A percentile compares a stretch with the other conserved stretches of the same genome.
These are phyloP conservation scores for Solanum chiquidenum DNA, from an alignment of 257 asterid species.

Conservation along the genomic window DNA sequence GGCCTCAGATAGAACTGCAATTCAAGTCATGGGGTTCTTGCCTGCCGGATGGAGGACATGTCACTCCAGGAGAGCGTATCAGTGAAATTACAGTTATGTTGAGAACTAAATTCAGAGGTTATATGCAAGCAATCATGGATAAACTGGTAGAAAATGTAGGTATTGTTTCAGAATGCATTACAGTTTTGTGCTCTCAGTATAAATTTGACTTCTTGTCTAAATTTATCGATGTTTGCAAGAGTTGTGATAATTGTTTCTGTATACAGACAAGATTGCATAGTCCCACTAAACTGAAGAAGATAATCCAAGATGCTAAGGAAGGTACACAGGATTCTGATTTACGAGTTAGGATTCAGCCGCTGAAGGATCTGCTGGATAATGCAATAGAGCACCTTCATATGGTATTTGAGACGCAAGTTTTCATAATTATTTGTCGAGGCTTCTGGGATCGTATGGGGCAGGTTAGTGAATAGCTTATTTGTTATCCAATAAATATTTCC, in stretches of 20 bases:
- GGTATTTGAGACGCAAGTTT: constrained; percentile 62
- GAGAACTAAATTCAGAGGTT: constrained; percentile 70
- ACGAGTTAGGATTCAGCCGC: constrained; percentile 56
- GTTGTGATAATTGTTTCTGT: not conserved
- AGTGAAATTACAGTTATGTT: constrained; percentile 87
- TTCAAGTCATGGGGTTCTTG: constrained; percentile 77
- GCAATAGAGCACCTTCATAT: constrained; percentile 52
- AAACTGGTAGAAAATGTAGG: constrained; percentile 85
- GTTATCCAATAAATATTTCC: not conserved
- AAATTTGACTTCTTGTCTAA: not conserved
- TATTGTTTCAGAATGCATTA: not conserved
- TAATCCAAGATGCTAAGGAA: constrained; percentile 74
- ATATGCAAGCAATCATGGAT: constrained; percentile 67
- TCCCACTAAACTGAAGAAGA: constrained; percentile 69
- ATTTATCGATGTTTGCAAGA: not conserved
- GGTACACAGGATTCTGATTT: constrained; percentile 59
- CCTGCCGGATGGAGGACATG: constrained; percentile 56
- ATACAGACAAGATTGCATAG: constrained; percentile 67
- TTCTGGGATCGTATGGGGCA: constrained; percentile 98
- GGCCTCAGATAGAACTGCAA: constrained; percentile 63
- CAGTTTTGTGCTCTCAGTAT: not conserved
- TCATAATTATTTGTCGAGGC: constrained; percentile 61
- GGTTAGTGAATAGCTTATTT: constrained; percentile 19
- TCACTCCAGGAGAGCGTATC: constrained; percentile 61
- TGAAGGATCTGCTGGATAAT: constrained; percentile 57